These are phyloP conservation scores for grape (Vitis vinifera) DNA, from an alignment of 164 flowering plant genomes.

Conservation along the genomic window DNA sequence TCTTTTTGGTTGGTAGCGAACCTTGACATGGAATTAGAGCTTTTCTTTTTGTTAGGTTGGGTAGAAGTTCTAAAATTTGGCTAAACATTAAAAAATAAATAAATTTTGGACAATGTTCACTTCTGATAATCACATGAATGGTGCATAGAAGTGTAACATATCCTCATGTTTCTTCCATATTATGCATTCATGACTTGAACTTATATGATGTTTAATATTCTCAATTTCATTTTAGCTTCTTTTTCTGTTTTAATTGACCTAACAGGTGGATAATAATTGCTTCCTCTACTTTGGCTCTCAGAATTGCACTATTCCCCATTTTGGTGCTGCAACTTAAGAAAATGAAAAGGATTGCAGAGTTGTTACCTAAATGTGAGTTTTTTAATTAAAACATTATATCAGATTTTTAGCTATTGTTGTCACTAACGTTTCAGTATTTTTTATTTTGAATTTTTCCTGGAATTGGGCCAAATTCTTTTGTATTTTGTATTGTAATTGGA, in stretches of 20 bases:
- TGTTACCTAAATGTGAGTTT: slow-evolving; percentile 73
- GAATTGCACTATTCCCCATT: slow-evolving; percentile 61
- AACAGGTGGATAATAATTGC: slow-evolving; percentile 80
- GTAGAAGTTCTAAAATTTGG: too few species aligned
- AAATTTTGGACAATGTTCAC: background rate
- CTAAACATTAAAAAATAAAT: too few species aligned
- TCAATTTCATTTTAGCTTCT: background rate
- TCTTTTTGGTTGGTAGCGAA: too few species aligned
- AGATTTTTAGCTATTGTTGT: too few species aligned
- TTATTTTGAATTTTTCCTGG: too few species aligned
- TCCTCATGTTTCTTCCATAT: background rate
- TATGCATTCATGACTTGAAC: background rate
- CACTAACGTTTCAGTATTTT: too few species aligned
- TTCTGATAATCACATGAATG: background rate
- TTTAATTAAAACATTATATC: background rate
- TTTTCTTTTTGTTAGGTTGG: too few species aligned
- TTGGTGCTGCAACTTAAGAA: slow-evolving; percentile 60
- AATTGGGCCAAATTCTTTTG: too few species aligned
- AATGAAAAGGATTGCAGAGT: slow-evolving; percentile 52
- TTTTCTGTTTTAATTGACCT: slow-evolving; percentile 5
- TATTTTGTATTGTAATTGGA: too few species aligned
- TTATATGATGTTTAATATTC: background rate
- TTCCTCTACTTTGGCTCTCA: slow-evolving; percentile 73
- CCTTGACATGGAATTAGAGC: too few species aligned
- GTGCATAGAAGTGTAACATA: background rate